Evolutionary conservation across 2,329 filamentous ascomycete genomes (phyloP).

Genomic region (Teratosphaeria nubilosa): DNA sequence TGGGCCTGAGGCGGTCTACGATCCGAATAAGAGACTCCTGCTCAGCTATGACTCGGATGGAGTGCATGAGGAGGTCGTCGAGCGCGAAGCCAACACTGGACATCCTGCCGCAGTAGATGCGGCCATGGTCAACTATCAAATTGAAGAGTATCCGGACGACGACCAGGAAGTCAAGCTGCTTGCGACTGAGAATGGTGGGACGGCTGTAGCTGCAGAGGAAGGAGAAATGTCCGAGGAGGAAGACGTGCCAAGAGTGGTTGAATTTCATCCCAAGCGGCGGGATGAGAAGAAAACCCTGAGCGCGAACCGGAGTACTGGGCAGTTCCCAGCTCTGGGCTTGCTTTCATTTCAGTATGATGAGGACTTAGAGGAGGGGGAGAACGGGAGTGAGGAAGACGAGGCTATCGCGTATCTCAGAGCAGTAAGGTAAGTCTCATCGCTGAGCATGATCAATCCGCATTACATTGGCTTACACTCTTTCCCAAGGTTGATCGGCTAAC

Average conservation of each 20-base stretch:
- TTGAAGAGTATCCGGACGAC: conserved; percentile 6
- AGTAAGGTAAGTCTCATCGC: conserved; percentile 13
- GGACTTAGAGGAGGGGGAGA: conserved; percentile 11
- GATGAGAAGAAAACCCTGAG: background rate
- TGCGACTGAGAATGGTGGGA: background rate
- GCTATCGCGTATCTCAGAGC: conserved; percentile 25
- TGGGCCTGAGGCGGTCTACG: conserved; percentile 17
- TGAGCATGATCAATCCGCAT: background rate
- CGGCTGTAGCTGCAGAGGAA: background rate
- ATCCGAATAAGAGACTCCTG: conserved; percentile 24
- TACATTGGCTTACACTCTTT: conserved; percentile 1
- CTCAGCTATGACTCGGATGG: conserved; percentile 24
- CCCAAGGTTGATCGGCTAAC: conserved; percentile 12
- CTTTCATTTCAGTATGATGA: conserved; percentile 14
- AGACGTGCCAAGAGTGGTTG: background rate
- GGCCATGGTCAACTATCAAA: conserved; percentile 3
- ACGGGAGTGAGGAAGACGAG: conserved; percentile 16
- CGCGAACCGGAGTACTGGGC: conserved; percentile 9
- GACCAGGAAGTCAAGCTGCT: background rate
- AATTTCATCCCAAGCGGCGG: background rate
- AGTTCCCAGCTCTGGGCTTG: conserved; percentile 17
- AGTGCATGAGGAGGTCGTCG: conserved; percentile 8
- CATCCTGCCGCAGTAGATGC: conserved; percentile 1
- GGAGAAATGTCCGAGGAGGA: background rate
- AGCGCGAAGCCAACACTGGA: background rate